Base-by-base conservation (phyloP, 805 yeast species). In the Candida tammaniensis region DNA sequence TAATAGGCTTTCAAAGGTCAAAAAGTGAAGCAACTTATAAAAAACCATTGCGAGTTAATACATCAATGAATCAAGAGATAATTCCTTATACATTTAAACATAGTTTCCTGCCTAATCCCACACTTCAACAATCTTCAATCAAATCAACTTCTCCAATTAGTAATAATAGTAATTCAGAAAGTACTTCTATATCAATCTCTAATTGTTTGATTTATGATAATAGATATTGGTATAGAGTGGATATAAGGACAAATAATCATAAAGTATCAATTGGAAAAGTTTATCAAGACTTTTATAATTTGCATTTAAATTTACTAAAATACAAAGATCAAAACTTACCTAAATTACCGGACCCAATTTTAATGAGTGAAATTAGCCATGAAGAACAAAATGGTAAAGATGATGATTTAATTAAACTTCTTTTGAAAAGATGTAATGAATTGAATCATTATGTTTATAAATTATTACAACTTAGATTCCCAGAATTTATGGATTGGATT, bases 201-300 rank as follows among this genome's bases (percentile, higher is more conserved):
- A 49, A 55, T 24, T 63, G 63, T 11, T 49, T 56, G n/a, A 53
- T 55, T 20, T 49, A 51, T 30, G 39, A 45, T 11, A 33, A 46
- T 18, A 47, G 61, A 17, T 51, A 54, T 33, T 64, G 70, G 64
- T 65, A 64, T 46, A 46, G 61, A 13, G 39, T 64, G 7, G 62
- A 55, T 24, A 39, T 58, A 12, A 40, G 39, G 4, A 43, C 49
- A 30, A 35, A 43, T 13, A 42, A 52, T 17, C 47, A 48, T 14
- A 47, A 44, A 15, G 39, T 37, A 2, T 20, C 52, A 25, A 31
- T 62, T 15, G 58, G 57, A 22, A 64, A 61, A 38, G 44, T 49
- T 25, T 64, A 65, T 42, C 61, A 61, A 24, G 65, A 65, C 27
- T 63, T 67, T 31, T 63, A 61, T 47, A 45, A 57, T 21, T 42